A percentile compares a stretch with the other conserved stretches of the same genome.
Evolutionary conservation across 176 grass and related monocot genomes (phyloP).

Genomic region (Phoenix dactylifera): DNA sequence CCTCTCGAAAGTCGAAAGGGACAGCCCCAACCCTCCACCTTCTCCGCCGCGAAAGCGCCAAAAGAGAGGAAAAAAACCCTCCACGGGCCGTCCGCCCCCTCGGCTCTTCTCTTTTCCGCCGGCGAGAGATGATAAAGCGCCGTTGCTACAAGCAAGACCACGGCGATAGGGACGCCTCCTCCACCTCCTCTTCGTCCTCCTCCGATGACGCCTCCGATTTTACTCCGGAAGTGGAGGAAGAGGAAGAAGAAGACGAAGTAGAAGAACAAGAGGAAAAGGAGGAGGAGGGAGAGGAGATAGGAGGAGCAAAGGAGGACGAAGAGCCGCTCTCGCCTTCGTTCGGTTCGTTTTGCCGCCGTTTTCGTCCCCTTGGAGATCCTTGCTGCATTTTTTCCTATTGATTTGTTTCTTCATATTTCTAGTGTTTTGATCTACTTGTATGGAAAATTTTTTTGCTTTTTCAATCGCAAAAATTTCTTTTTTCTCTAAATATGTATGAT

Average conservation of each 20-base stretch:
- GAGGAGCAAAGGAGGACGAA: constrained; percentile 1
- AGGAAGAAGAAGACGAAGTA: constrained; percentile 1
- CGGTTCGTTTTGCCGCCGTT: constrained; percentile 8
- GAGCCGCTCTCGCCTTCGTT: constrained; percentile 3
- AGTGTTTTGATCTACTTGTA: too few relatives aligned
- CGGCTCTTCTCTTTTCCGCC: too few relatives aligned
- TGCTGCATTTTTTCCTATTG: too few relatives aligned
- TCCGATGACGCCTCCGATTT: constrained; percentile 30
- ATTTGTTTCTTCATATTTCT: too few relatives aligned
- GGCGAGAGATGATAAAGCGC: constrained; percentile 63
- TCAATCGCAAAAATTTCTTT: too few relatives aligned
- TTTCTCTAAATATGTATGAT: too few relatives aligned
- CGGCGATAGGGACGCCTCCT: constrained; percentile 29
- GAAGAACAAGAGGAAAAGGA: constrained; percentile 11
- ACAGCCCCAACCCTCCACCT: too few relatives aligned
- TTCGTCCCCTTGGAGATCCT: neutral
- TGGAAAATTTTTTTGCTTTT: too few relatives aligned
- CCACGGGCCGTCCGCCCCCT: too few relatives aligned
- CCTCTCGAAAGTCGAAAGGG: too few relatives aligned
- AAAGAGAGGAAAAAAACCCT: too few relatives aligned
- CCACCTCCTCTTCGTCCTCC: constrained; percentile 30
- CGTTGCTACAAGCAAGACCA: constrained; percentile 61
- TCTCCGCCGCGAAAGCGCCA: too few relatives aligned
- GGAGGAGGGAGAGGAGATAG: constrained; percentile 25
- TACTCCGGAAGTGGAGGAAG: constrained; percentile 11